Evolutionary conservation across 2,329 filamentous ascomycete species (phyloP).

Genomic region (Ophiostoma perfectum): DNA sequence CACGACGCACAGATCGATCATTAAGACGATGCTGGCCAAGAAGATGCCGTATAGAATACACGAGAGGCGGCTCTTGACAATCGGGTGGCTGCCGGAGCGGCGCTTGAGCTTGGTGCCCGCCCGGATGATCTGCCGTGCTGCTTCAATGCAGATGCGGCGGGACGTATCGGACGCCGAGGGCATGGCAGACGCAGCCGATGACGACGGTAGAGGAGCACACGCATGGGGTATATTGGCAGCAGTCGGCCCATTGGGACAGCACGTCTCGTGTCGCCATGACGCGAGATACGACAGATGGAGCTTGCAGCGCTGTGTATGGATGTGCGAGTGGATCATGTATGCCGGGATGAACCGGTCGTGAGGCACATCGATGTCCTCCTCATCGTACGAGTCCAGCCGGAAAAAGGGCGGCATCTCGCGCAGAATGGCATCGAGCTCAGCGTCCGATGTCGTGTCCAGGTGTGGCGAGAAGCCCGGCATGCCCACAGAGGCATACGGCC

Average conservation of each 20-base stretch:
- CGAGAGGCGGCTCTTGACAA: constrained; percentile 16
- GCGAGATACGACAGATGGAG: constrained; percentile 37
- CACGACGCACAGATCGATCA: constrained; percentile 21
- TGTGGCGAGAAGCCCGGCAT: constrained; percentile 17
- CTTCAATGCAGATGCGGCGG: constrained; percentile 16
- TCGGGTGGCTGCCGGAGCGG: constrained; percentile 6
- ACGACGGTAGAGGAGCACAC: not conserved
- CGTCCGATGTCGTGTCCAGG: constrained; percentile 22
- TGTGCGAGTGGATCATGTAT: constrained; percentile 36
- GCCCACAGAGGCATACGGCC: constrained; percentile 1
- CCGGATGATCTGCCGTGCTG: constrained; percentile 19
- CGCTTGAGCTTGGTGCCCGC: constrained; percentile 14
- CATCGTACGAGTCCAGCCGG: constrained; percentile 31
- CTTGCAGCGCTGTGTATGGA: constrained; percentile 37
- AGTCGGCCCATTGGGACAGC: not conserved
- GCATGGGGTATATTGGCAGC: not conserved
- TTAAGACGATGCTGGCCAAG: constrained; percentile 17
- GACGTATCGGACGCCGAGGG: constrained; percentile 1
- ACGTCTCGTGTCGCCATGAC: constrained; percentile 13
- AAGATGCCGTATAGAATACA: constrained; percentile 19
- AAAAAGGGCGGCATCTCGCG: constrained; percentile 36
- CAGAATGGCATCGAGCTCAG: constrained; percentile 32
- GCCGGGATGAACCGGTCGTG: constrained; percentile 35
- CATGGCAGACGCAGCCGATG: not conserved
- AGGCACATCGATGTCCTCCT: constrained; percentile 28